phyloP scores from a whole-genome alignment of 2,329 filamentous ascomycete species.

The Penicillium crustosum region DNA sequence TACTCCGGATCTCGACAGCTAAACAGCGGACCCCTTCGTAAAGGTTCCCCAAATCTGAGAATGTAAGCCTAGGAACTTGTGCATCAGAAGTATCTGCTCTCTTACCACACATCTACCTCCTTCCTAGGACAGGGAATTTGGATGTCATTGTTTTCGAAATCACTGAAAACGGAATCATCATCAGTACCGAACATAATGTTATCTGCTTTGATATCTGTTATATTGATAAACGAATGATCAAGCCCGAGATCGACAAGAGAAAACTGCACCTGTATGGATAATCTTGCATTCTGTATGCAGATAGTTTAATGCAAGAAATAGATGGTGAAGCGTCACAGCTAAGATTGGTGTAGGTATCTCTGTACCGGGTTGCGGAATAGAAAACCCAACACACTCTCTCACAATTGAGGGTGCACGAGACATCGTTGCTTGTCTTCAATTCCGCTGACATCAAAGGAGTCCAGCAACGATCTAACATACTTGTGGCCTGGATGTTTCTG shows the following conservation, averaged over 20 bases:
- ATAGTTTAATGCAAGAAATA: slow-evolving; percentile 18
- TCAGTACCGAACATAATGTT: slow-evolving; percentile 49
- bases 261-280: slow-evolving; percentile 6
- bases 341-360: slow-evolving; percentile 29
- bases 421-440: slow-evolving; percentile 35
- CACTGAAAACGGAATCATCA: slow-evolving; percentile 43
- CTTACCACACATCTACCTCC: slow-evolving; percentile 49
- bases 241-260: background rate
- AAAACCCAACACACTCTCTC: slow-evolving; percentile 45
- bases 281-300: slow-evolving; percentile 18
- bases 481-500: slow-evolving; percentile 31
- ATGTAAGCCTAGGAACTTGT: background rate
- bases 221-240: background rate
- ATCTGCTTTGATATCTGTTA: slow-evolving; percentile 47
- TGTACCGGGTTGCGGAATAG: slow-evolving; percentile 42
- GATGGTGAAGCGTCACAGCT: slow-evolving; percentile 10
- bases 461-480: slow-evolving; percentile 28
- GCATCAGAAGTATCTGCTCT: background rate
- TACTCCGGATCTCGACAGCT: slow-evolving; percentile 42
- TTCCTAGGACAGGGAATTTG: slow-evolving; percentile 46
- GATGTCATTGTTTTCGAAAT: slow-evolving; percentile 38
- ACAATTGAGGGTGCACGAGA: slow-evolving; percentile 45
- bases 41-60: slow-evolving; percentile 52
- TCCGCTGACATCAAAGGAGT: slow-evolving; percentile 34
- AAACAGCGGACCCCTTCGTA: slow-evolving; percentile 51